Evolutionary conservation across 176 grass and related monocot genomes (phyloP).

Genomic region (Cenchrus purpureus): DNA sequence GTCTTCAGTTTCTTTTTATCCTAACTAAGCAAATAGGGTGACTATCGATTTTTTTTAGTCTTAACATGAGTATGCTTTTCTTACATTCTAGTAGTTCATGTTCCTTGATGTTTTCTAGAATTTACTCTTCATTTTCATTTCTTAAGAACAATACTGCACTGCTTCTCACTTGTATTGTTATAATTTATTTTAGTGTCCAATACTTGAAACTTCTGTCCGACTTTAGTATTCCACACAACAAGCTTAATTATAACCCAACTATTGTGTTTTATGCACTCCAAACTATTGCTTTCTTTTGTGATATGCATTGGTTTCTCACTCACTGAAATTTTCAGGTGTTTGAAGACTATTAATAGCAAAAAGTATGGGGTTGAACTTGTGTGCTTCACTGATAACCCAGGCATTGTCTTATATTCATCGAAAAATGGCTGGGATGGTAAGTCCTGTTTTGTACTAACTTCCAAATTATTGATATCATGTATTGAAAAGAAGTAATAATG

Average conservation of each 20-base stretch:
- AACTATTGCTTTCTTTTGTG: background rate
- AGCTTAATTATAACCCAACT: background rate
- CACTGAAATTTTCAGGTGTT: constrained; percentile 60
- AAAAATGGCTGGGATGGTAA: constrained; percentile 99
- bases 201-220: background rate
- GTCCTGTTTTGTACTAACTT: constrained; percentile 36
- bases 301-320: constrained; percentile 39
- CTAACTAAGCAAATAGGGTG: background rate
- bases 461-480: constrained; percentile 25
- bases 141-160: background rate
- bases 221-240: background rate
- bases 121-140: background rate
- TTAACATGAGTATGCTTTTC: background rate
- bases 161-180: background rate
- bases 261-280: background rate
- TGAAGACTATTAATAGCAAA: constrained; percentile 99
- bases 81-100: background rate
- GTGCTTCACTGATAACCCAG: constrained; percentile 88
- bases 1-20: constrained; percentile 10
- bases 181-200: background rate
- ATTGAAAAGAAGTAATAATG: constrained; percentile 42
- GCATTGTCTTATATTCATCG: constrained; percentile 86
- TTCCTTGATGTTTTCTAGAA: background rate
- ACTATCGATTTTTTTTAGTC: background rate
- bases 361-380: constrained; percentile 98